Conservation (phyloP, 495 filamentous ascomycete genomes). For the Hyaloscypha bicolor region DNA sequence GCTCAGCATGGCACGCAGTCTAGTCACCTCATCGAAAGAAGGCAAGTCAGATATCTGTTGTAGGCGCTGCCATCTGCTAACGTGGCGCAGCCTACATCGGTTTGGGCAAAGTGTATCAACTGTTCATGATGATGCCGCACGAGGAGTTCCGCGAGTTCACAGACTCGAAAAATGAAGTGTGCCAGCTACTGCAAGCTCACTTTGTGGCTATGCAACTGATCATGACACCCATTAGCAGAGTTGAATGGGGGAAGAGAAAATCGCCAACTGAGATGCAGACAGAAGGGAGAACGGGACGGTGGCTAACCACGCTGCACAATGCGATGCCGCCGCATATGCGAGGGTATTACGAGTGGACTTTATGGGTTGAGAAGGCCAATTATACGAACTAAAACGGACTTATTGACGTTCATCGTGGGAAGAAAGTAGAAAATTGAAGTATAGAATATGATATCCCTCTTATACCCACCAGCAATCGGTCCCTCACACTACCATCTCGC, state of each 20-base stretch:
- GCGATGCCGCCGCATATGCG: slow-evolving; percentile 41
- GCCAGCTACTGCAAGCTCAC: slow-evolving; percentile 56
- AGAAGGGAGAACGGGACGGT: slow-evolving; percentile 10
- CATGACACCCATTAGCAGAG: slow-evolving; percentile 47
- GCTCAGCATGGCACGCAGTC: slow-evolving; percentile 19
- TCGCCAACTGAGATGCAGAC: background rate
- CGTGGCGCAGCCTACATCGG: slow-evolving; percentile 33
- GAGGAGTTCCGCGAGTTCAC: slow-evolving; percentile 55
- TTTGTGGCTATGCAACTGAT: slow-evolving; percentile 61
- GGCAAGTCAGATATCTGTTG: slow-evolving; percentile 25
- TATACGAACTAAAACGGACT: background rate
- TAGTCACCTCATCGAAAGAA: slow-evolving; percentile 33
- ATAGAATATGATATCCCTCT: background rate
- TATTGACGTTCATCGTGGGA: background rate
- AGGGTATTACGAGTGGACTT: slow-evolving; percentile 47
- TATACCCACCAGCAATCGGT: background rate
- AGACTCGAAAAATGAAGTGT: slow-evolving; percentile 49
- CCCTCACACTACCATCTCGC: too few relatives aligned
- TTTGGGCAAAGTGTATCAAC: slow-evolving; percentile 39
- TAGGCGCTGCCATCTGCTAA: background rate
- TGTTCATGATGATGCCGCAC: slow-evolving; percentile 45
- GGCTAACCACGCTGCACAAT: slow-evolving; percentile 40
- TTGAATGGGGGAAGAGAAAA: slow-evolving; percentile 11
- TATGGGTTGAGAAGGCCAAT: slow-evolving; percentile 45
- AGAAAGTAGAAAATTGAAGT: background rate